These are phyloP conservation scores for Elsinoe arachidis DNA, from an alignment of 2,329 filamentous ascomycete species.

Conservation along the genomic window DNA sequence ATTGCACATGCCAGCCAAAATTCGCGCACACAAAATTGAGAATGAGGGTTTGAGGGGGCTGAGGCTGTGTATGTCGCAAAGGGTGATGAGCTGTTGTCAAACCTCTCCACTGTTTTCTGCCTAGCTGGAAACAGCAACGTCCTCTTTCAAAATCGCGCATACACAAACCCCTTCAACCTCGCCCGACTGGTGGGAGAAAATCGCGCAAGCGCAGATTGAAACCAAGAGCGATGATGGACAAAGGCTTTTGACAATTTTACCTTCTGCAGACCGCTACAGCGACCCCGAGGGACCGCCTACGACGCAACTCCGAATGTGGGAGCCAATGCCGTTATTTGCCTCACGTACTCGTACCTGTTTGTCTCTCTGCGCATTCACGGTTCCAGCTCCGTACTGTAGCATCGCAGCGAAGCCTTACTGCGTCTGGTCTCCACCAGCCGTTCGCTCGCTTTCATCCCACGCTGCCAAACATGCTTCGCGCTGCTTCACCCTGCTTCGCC, in stretches of 20 bases:
- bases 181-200: background rate
- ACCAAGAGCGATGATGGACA: background rate
- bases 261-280: background rate
- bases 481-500: constrained; percentile 6
- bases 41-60: background rate
- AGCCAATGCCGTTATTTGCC: no score
- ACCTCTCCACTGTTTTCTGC: constrained; percentile 4
- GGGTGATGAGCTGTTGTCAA: background rate
- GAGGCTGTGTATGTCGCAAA: constrained; percentile 1
- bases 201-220: constrained; percentile 9
- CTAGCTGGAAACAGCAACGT: constrained; percentile 9
- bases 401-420: background rate
- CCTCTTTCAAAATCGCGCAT: constrained; percentile 10
- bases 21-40: constrained; percentile 7
- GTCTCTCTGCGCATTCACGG: background rate
- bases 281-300: background rate
- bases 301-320: background rate
- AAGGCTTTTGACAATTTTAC: background rate
- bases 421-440: background rate
- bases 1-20: constrained; percentile 5
- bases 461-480: constrained; percentile 8
- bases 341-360: background rate
- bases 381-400: background rate
- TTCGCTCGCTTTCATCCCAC: constrained; percentile 2
- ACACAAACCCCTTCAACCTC: background rate